Conservation (phyloP, 164 flowering plant genomes). For the Macadamia tetraphylla region DNA sequence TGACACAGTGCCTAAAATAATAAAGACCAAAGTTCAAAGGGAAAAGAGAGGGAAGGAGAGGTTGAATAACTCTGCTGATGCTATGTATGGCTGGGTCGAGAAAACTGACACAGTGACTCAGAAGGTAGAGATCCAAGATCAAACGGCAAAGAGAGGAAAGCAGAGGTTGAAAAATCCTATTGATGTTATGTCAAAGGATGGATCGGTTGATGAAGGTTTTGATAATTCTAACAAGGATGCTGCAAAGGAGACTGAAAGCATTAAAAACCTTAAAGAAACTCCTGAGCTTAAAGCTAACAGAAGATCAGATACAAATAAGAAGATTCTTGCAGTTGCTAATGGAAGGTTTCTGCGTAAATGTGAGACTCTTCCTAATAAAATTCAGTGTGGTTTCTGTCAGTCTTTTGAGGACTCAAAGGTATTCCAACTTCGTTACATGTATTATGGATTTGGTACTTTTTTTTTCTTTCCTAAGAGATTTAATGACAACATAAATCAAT, state of each 20-base stretch:
- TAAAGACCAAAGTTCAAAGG: not conserved
- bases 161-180: conserved; percentile 26
- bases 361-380: conserved; percentile 18
- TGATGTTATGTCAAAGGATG: conserved; percentile 13
- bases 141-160: conserved; percentile 8
- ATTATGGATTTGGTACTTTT: too few species aligned
- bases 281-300: conserved; percentile 8
- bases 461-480: conserved; percentile 4
- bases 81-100: not conserved
- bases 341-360: conserved; percentile 38
- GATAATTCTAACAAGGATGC: conserved; percentile 7
- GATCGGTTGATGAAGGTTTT: conserved; percentile 8
- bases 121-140: not conserved
- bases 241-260: conserved; percentile 12
- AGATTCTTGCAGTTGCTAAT: conserved; percentile 12
- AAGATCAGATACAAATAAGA: conserved; percentile 12
- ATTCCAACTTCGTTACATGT: too few species aligned
- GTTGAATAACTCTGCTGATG: conserved; percentile 22
- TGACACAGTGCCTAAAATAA: not conserved
- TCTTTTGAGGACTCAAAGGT: conserved; percentile 72
- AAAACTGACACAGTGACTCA: not conserved
- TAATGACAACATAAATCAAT: conserved; percentile 2
- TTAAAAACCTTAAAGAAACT: conserved; percentile 4
- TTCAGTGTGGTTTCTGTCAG: conserved; percentile 78
- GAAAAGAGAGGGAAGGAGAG: conserved; percentile 15